A percentile compares a stretch with the other conserved stretches of the same genome.
Conservation (phyloP, 768 basidiomycete genomes). For the Leccinum disarticulatum region DNA sequence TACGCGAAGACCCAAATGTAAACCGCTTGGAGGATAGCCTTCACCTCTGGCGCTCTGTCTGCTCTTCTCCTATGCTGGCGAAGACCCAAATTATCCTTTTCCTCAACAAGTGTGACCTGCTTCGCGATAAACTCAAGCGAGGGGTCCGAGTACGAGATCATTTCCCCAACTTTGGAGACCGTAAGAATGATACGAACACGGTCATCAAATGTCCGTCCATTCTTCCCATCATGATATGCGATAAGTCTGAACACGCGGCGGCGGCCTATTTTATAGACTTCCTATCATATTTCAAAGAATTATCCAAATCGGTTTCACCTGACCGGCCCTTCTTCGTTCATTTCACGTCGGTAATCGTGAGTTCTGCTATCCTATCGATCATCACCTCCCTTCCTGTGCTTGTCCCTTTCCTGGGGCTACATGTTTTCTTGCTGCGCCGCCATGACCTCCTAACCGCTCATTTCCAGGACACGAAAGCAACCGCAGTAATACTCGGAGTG, state of each 20-base stretch:
- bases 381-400: slow-evolving; percentile 8
- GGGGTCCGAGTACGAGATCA: slow-evolving; percentile 66
- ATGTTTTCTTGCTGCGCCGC: background rate
- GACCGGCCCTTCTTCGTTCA: slow-evolving; percentile 69
- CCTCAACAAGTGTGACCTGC: slow-evolving; percentile 70
- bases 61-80: slow-evolving; percentile 61
- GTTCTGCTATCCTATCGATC: slow-evolving; percentile 28
- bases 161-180: slow-evolving; percentile 71
- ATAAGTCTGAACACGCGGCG: slow-evolving; percentile 12
- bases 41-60: slow-evolving; percentile 74
- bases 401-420: background rate
- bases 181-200: slow-evolving; percentile 66
- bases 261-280: slow-evolving; percentile 51
- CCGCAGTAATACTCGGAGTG: slow-evolving; percentile 66
- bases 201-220: slow-evolving; percentile 64
- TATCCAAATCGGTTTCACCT: slow-evolving; percentile 60
- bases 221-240: slow-evolving; percentile 1
- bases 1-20: slow-evolving; percentile 66
- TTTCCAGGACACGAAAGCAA: slow-evolving; percentile 69
- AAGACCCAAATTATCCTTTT: slow-evolving; percentile 53
- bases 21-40: slow-evolving; percentile 80
- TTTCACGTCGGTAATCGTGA: slow-evolving; percentile 75
- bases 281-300: slow-evolving; percentile 78
- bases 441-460: slow-evolving; percentile 10
- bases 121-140: slow-evolving; percentile 68